Conservation (phyloP, 2,329 filamentous ascomycete species). For the Nigrospora osmanthi region DNA sequence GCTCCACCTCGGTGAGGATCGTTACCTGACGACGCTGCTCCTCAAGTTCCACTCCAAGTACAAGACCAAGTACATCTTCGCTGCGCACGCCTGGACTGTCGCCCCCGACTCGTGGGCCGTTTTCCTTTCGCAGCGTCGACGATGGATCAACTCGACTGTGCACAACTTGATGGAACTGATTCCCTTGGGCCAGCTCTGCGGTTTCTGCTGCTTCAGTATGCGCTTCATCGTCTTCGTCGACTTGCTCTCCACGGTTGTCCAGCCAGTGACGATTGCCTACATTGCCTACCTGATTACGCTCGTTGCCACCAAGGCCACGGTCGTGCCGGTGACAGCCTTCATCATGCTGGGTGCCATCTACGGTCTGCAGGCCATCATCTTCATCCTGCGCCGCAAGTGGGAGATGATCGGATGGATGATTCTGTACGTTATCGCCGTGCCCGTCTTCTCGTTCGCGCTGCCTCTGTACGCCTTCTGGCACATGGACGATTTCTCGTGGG, state of each 20-base stretch:
- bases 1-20: conserved; percentile 93
- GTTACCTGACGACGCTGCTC: conserved; percentile 89
- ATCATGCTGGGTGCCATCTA: conserved; percentile 92
- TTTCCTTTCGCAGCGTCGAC: conserved; percentile 95
- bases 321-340: conserved; percentile 79
- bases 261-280: conserved; percentile 86
- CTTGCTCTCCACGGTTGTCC: conserved; percentile 82
- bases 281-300: conserved; percentile 82
- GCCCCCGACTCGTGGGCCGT: conserved; percentile 90
- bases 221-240: conserved; percentile 95
- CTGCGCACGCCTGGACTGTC: conserved; percentile 92
- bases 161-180: conserved; percentile 97
- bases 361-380: conserved; percentile 93
- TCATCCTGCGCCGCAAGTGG: conserved; percentile 94
- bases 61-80: conserved; percentile 96
- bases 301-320: conserved; percentile 49
- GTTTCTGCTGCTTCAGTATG: conserved; percentile 99
- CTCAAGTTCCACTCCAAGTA: conserved; percentile 88
- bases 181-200: conserved; percentile 86
- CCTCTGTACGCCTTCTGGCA: conserved; percentile 97
- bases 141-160: conserved; percentile 99
- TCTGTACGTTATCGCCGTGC: conserved; percentile 84
- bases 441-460: conserved; percentile 83
- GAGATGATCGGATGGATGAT: conserved; percentile 99
- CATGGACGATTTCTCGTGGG: conserved; percentile 99